These are phyloP conservation scores for Sporormia fimetaria DNA, from an alignment of 495 filamentous ascomycete genomes.

Conservation along the genomic window DNA sequence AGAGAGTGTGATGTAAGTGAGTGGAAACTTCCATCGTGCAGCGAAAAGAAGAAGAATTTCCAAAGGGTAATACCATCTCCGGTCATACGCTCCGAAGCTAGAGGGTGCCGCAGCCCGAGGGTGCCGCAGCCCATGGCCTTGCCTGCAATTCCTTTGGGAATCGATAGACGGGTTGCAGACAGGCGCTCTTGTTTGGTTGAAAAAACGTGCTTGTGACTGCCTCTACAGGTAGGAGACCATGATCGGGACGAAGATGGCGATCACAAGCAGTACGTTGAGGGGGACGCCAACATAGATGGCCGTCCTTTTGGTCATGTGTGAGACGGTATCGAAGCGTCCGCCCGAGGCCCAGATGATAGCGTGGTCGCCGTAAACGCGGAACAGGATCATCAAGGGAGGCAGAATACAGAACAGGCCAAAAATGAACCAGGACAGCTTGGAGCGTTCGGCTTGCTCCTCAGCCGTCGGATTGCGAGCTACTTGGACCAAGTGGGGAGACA, in stretches of 20 bases:
- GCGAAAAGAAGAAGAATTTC: too few species aligned
- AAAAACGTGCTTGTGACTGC: too few species aligned
- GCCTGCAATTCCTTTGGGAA: too few species aligned
- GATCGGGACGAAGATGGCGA: slow-evolving; percentile 10
- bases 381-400: slow-evolving; percentile 18
- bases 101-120: too few species aligned
- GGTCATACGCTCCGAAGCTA: too few species aligned
- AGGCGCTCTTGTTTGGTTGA: too few species aligned
- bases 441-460: slow-evolving; percentile 3
- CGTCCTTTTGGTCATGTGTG: slow-evolving; percentile 5
- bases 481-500: slow-evolving; percentile 16
- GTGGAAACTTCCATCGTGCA: too few species aligned
- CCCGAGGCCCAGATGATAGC: slow-evolving; percentile 4
- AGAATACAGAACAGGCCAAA: slow-evolving; percentile 14
- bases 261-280: slow-evolving; percentile 2
- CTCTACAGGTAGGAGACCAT: too few species aligned
- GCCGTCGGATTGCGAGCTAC: slow-evolving; percentile 5
- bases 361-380: slow-evolving; percentile 6
- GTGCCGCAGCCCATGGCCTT: too few species aligned
- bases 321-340: slow-evolving; percentile 5
- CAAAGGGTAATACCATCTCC: too few species aligned
- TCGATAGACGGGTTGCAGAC: too few species aligned
- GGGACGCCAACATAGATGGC: slow-evolving; percentile 7
- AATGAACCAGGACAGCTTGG: slow-evolving; percentile 10
- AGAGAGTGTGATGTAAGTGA: too few species aligned